Base-by-base conservation (phyloP, 2,329 filamentous ascomycete species). In the Pseudocercospora eumusae region DNA sequence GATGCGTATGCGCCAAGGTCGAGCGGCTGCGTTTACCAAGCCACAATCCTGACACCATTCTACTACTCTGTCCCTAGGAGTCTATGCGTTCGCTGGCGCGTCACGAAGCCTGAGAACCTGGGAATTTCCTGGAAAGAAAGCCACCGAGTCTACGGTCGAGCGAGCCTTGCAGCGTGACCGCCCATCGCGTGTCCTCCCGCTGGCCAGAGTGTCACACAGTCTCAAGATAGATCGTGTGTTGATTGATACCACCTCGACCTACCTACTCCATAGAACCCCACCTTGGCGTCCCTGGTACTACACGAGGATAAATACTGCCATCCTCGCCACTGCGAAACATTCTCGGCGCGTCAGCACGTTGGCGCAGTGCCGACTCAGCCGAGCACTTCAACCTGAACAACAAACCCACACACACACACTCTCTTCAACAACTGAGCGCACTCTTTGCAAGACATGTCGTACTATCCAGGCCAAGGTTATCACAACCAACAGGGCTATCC, bases 401-500 rank as follows among this genome's bases (percentile, higher is more conserved):
- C n/a, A n/a, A n/a, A 36, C 9, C 52, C 21, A 31, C 52, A 8
- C 52, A n/a, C 15, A 20, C n/a, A 21, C 52, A 33, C 28, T 7
- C 28, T 54, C n/a, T 18, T 18, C 52, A n/a, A 18, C n/a, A 21
- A 28, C 52, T 36, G 23, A 36, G 25, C 25, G 9, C 42, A n/a
- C 56, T 45, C 56, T 31, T 18, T 6, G 33, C 52, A 15, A 54
- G 52, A 45, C 56, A 73, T 73, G 70, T 71, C 70, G 20, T 69
- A 68, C 59, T 72, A 67, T 54, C 72, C 73, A 18, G 73, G 73
- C 56, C 72, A 73, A 64, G 68, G 67, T 50, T 73, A 73, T 60
- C 72, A 73, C 64, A 71, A 71, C 60, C 66, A 71, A 28, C 65
- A 70, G 56, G 69, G 69, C 28, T 65, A 65, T 44, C 68, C 67